Base-by-base conservation (phyloP, 192 early-diverging fungal genomes). In the Backusella morwellensis region DNA sequence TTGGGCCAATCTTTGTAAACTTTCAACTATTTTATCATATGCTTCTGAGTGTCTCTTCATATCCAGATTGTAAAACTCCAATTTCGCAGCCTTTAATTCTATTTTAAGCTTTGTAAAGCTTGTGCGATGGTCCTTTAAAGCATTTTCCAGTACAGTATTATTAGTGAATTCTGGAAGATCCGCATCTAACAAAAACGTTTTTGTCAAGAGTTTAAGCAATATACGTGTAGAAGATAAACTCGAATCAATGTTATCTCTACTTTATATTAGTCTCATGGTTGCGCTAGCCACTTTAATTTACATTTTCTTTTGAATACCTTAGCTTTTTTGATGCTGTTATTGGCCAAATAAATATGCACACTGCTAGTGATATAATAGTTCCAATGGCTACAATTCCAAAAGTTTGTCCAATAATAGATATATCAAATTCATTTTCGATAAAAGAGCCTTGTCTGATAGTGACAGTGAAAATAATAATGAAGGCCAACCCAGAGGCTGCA, bases 1-100 rank as follows among this genome's bases (percentile, higher is more conserved):
- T 82, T 91, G 89, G 11, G 91, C 88, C 41, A 94, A 83, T 1
- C 85, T 87, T 68, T 90, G 88, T 6, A 94, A 79, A 34, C 85
- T 85, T 6, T 85, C 80, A 1, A 90, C 86, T 75, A 88, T 83
- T 38, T 81, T 81, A 12, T 77, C 82, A 50, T 91, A 88, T 9
- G 76, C 35, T 1, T 36, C 14, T 5, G 86, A 76, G 54, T 85
- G 79, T 6, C 82, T 85, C 52, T 78, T 77, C 84, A 91, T 90
- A 21, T 86, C 86, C 14, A 73, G 54, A 32, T 83, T 80, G 32
- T 80, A 77, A 72, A 72, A 72, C 56, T 92, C 91, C 29, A 89
- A 73, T 40, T 87, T 82, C 1, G 88, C 82, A 32, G 88, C 89
- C 0, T 82, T 80, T 35, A 92, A 76, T 5, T 86, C 86, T 44